Percentiles rank a stretch among this genome's conserved stretches.
These are phyloP conservation scores for Pelagophyceae sp. DNA, from an alignment of 352 stramenopile species.

Conservation along the genomic window DNA sequence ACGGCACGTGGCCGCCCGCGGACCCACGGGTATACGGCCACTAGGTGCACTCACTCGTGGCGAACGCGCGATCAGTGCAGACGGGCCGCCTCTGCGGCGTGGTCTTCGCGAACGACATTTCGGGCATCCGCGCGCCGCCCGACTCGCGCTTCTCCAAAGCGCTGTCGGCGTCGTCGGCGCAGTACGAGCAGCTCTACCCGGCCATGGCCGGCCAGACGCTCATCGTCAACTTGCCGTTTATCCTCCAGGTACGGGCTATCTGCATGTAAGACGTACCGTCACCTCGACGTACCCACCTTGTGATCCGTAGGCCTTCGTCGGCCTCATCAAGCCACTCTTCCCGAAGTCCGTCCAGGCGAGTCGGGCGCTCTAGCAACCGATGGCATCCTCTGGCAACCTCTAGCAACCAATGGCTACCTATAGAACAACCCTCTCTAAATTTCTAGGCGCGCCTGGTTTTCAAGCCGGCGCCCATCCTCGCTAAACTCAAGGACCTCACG, in stretches of 20 bases:
- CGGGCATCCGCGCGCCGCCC: constrained; percentile 30
- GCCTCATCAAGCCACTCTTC: constrained; percentile 36
- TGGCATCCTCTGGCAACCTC: no score
- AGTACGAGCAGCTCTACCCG: constrained; percentile 27
- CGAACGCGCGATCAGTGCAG: constrained; percentile 28
- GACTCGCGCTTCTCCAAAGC: constrained; percentile 33
- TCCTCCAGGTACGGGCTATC: no score
- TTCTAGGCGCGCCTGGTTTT: neutral
- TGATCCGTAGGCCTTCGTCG: constrained; percentile 38
- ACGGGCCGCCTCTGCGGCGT: constrained; percentile 33
- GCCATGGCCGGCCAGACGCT: constrained; percentile 34
- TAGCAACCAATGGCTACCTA: no score
- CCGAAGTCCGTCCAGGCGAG: constrained; percentile 38
- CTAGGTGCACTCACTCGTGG: constrained; percentile 35
- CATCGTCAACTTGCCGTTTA: constrained; percentile 36
- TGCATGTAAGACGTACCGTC: no score
- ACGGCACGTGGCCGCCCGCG: no score
- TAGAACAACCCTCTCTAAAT: no score
- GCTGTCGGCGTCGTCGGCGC: constrained; percentile 31
- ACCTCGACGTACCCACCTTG: no score
- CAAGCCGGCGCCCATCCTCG: neutral
- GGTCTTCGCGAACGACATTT: constrained; percentile 39
- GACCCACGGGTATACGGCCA: no score
- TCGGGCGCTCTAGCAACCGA: no score
- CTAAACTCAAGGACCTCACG: neutral